phyloP scores from a whole-genome alignment of 495 filamentous ascomycete species.

The Penicillium lividum region DNA sequence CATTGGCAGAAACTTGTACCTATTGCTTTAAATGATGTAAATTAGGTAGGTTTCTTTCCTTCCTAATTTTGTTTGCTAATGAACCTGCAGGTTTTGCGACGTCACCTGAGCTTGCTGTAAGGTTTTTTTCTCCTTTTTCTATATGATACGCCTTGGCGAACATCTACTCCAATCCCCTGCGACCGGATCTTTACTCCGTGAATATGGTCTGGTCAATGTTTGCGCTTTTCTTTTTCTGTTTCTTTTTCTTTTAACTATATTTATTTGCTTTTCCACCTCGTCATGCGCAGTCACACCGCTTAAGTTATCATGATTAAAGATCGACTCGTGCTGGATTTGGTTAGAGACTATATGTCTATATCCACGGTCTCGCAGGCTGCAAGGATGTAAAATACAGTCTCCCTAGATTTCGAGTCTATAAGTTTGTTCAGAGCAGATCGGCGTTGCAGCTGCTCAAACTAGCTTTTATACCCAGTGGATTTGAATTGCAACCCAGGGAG shows the following conservation, averaged over 20 bases:
- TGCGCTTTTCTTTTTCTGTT: not conserved
- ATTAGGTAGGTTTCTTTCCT: not conserved
- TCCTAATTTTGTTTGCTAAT: not conserved
- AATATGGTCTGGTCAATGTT: not conserved
- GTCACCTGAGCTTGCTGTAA: not conserved
- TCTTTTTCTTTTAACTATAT: not conserved
- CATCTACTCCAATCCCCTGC: not conserved
- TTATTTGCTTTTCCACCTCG: not conserved
- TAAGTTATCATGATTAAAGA: not conserved
- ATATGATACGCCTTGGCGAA: not conserved
- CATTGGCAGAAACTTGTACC: too few species aligned
- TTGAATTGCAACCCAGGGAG: too few species aligned
- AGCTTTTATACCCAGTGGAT: too few species aligned
- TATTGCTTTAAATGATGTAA: too few species aligned
- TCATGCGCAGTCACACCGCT: not conserved
- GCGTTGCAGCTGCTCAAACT: too few species aligned
- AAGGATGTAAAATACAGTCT: too few species aligned
- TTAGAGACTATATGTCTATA: not conserved
- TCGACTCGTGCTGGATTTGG: not conserved
- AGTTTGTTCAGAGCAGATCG: too few species aligned
- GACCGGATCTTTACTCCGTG: not conserved
- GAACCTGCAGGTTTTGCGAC: not conserved
- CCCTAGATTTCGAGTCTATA: too few species aligned
- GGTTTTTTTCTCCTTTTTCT: not conserved
- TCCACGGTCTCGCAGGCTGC: not conserved